These are phyloP conservation scores for Hypoxylon subgilvum DNA, from an alignment of 495 filamentous ascomycete species.

Conservation along the genomic window DNA sequence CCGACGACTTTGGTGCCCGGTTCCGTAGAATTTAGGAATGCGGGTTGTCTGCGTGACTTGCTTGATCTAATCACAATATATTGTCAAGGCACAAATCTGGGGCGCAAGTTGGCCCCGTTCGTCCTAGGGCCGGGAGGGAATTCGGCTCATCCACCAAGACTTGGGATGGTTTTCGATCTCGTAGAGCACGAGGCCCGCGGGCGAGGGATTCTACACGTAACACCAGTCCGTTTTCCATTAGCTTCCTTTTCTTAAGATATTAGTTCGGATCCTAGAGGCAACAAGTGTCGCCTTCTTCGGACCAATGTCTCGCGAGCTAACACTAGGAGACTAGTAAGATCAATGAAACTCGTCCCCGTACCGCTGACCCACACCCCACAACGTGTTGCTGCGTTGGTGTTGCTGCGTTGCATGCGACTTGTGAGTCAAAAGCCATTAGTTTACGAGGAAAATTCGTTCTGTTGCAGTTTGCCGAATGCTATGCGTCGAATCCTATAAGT, in stretches of 20 bases:
- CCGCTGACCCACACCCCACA: constrained; percentile 38
- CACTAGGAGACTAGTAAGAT: constrained; percentile 32
- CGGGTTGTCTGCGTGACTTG: constrained; percentile 45
- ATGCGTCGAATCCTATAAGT: constrained; percentile 30
- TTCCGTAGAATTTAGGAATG: constrained; percentile 19
- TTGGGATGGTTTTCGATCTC: constrained; percentile 12
- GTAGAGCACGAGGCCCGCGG: constrained; percentile 9
- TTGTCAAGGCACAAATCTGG: constrained; percentile 44
- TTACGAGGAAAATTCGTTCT: constrained; percentile 40
- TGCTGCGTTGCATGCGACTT: constrained; percentile 25
- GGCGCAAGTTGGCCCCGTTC: constrained; percentile 31
- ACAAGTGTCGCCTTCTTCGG: constrained; percentile 41
- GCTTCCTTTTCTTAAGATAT: constrained; percentile 24
- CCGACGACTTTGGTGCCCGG: constrained; percentile 16
- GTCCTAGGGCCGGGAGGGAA: constrained; percentile 12
- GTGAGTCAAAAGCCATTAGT: constrained; percentile 42
- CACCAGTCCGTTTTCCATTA: constrained; percentile 16
- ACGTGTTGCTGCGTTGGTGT: no score
- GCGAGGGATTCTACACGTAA: no score
- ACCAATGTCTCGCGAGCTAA: constrained; percentile 49
- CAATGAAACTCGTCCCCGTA: constrained; percentile 31
- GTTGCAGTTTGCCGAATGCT: constrained; percentile 11
- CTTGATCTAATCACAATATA: constrained; percentile 44
- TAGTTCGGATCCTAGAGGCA: constrained; percentile 24
- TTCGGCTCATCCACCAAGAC: constrained; percentile 24